These are phyloP conservation scores for Fraxinus velutina DNA, from an alignment of 305 asterid genomes.

Conservation along the genomic window DNA sequence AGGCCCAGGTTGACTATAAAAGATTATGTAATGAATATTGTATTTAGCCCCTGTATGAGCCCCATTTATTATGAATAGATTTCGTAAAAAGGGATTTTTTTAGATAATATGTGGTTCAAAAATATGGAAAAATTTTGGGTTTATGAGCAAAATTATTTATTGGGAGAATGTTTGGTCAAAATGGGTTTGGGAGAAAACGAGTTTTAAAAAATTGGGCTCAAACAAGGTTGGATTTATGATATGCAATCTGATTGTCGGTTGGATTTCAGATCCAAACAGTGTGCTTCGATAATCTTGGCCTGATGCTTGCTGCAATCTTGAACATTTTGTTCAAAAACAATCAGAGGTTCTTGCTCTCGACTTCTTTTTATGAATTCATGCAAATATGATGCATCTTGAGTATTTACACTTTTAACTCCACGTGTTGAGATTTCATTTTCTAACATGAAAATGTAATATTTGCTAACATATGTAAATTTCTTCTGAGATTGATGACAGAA, in stretches of 20 bases:
- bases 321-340: slow-evolving; percentile 56
- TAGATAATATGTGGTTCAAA: neutral
- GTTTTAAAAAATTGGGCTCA: neutral
- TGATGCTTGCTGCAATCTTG: slow-evolving; percentile 69
- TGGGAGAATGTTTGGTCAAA: neutral
- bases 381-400: neutral
- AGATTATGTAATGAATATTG: neutral
- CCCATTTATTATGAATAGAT: neutral
- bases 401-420: neutral
- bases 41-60: neutral
- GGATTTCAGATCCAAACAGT: slow-evolving; percentile 84
- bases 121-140: neutral
- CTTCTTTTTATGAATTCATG: neutral
- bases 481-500: neutral
- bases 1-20: slow-evolving; percentile 57
- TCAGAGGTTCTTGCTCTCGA: slow-evolving; percentile 50
- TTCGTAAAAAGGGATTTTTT: neutral
- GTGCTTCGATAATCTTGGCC: slow-evolving; percentile 90
- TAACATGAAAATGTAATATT: neutral
- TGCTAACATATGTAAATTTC: neutral
- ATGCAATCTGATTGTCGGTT: slow-evolving; percentile 24
- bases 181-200: neutral
- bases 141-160: neutral
- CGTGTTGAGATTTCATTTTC: neutral
- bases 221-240: neutral